Evolutionary conservation across 169 alveolate genomes (phyloP).

Genomic region (Plasmodium adleri): DNA sequence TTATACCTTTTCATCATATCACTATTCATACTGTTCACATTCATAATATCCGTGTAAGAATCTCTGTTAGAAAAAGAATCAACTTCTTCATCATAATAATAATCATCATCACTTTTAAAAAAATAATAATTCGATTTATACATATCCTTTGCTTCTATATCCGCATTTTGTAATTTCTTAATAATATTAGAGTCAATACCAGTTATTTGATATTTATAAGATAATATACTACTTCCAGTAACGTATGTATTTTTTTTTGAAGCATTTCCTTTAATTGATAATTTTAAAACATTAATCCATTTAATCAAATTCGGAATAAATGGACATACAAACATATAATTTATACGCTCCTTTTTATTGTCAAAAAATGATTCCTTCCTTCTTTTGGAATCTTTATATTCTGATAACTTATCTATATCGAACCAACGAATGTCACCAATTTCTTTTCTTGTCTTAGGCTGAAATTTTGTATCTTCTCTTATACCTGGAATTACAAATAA

Average conservation of each 20-base stretch:
- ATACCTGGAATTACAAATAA: constrained; percentile 91
- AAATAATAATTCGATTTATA: constrained; percentile 49
- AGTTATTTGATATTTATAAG: constrained; percentile 53
- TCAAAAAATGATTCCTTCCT: constrained; percentile 70
- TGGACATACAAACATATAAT: constrained; percentile 61
- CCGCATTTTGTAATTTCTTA: constrained; percentile 79
- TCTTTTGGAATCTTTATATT: constrained; percentile 38
- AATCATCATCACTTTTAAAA: constrained; percentile 64
- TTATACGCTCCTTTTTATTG: constrained; percentile 72
- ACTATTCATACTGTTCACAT: not conserved
- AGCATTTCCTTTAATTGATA: constrained; percentile 19
- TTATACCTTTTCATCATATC: too few relatives aligned
- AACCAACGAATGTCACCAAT: constrained; percentile 90
- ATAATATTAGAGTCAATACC: constrained; percentile 46
- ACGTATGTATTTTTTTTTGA: constrained; percentile 10
- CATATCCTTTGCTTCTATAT: constrained; percentile 75
- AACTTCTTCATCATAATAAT: constrained; percentile 11
- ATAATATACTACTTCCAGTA: constrained; percentile 16
- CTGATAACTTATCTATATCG: constrained; percentile 76
- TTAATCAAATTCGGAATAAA: constrained; percentile 80
- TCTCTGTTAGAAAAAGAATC: constrained; percentile 18
- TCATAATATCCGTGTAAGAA: constrained; percentile 7
- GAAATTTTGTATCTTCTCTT: constrained; percentile 83
- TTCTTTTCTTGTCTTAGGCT: constrained; percentile 90
- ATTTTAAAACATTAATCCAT: constrained; percentile 77